Base-by-base conservation (phyloP, 148 eudicot species). In the Amaranthus cruentus region DNA sequence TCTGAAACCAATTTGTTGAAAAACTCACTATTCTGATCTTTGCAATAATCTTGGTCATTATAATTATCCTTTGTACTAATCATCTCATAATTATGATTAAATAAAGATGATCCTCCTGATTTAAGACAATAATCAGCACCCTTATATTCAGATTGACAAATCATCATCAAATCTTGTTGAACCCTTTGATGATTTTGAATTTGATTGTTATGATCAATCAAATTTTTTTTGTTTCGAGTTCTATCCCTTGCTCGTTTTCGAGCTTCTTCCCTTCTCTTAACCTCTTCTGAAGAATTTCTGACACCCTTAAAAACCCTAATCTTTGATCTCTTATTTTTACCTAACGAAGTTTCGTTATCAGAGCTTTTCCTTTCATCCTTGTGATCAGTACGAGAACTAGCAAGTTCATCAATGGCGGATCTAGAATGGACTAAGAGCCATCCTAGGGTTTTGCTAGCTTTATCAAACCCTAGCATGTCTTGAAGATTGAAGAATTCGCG, bases 381-480 rank as follows among this genome's bases (percentile, higher is more conserved):
- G 5, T 12, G 59, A 48, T 9, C 18, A 12, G 80, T 49, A 47
- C 43, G 18, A 9, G 70, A 18, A 13, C 65, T 67, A 54, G 62
- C 57, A 6, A 80, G 77, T 73, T 80, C 83, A 49, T 80, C 64
- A n/a, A 80, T 80, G n/a, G 83, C 83, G 1, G 62, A 68, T 72
- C 69, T 81, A 38, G 85, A 85, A 74, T 78, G 77, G 4, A 46
- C 73, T 15, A 85, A 69, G 56, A 85, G 79, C 88, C 88, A 85
- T 67, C 81, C 79, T 18, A 85, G 79, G 69, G 88, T 82, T 70
- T 80, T 70, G 51, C 88, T 85, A 2, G 88, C 84, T 69, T 77
- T 85, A 58, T 85, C 88, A 65, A 80, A 85, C 2, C 88, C 88
- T 46, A 85, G 49, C 75, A 73, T 75, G 76, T 85, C 88, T 73